Evolutionary conservation across 2,329 filamentous ascomycete species (phyloP).

Genomic region (Arthroderma sp.): DNA sequence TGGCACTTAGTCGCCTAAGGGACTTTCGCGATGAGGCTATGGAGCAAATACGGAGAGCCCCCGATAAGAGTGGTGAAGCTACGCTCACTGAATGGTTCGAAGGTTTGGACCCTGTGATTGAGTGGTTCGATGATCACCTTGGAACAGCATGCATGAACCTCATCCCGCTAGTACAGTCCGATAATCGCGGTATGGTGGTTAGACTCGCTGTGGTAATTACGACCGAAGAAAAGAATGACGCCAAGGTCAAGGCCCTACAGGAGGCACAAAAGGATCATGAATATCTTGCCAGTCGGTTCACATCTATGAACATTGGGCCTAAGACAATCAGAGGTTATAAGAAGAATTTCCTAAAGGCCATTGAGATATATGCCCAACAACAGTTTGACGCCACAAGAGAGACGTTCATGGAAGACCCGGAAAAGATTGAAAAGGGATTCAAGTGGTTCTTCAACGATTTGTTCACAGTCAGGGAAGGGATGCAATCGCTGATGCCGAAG

Average conservation of each 20-base stretch:
- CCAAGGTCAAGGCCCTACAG: conserved; percentile 77
- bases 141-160: conserved; percentile 79
- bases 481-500: conserved; percentile 82
- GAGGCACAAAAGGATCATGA: conserved; percentile 93
- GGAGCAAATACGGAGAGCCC: conserved; percentile 76
- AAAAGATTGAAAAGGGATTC: conserved; percentile 70
- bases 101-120: conserved; percentile 71
- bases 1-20: conserved; percentile 77
- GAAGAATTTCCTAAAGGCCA: conserved; percentile 77
- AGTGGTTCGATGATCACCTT: conserved; percentile 92
- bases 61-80: conserved; percentile 59
- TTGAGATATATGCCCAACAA: conserved; percentile 57
- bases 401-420: conserved; percentile 70
- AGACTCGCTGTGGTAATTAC: conserved; percentile 84
- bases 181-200: conserved; percentile 81
- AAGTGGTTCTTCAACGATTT: conserved; percentile 98
- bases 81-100: conserved; percentile 86
- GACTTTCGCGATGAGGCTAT: conserved; percentile 95
- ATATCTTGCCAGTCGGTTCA: conserved; percentile 83
- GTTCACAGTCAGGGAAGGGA: conserved; percentile 84
- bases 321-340: conserved; percentile 92
- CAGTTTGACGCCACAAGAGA: conserved; percentile 61
- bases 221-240: conserved; percentile 92
- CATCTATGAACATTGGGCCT: conserved; percentile 86
- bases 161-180: conserved; percentile 71